A percentile compares a stretch with the other conserved stretches of the same genome.
phyloP scores from a whole-genome alignment of 1,284 basidiomycete genomes.

The Caloboletus inedulis region DNA sequence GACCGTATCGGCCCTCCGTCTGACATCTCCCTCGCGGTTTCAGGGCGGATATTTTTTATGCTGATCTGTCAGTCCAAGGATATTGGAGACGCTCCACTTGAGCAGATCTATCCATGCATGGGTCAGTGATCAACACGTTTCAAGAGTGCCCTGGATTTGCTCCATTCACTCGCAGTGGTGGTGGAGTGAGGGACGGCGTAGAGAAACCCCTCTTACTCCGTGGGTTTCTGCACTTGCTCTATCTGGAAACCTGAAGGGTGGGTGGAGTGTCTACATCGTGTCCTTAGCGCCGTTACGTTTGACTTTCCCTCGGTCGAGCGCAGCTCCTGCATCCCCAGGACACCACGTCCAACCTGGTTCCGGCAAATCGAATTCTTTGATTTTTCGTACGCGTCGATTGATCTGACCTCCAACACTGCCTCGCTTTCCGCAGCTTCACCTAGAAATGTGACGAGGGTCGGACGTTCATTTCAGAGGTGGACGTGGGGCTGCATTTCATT shows the following conservation, averaged over 20 bases:
- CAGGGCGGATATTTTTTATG: conserved; percentile 3
- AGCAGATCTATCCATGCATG: not conserved
- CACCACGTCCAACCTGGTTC: not conserved
- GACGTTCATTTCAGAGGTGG: conserved; percentile 6
- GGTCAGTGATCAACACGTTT: conserved; percentile 1
- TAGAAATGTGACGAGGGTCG: conserved; percentile 4
- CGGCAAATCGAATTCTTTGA: not conserved
- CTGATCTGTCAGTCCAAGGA: not conserved
- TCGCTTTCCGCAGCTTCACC: conserved; percentile 2
- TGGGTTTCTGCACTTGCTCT: not conserved
- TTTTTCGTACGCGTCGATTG: conserved; percentile 6
- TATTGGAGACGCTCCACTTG: conserved; percentile 1
- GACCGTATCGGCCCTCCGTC: not conserved
- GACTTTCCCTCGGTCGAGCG: not conserved
- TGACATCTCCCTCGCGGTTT: conserved; percentile 6
- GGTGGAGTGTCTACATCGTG: not conserved
- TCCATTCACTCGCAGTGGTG: not conserved
- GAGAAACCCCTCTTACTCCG: not conserved
- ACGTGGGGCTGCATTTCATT: conserved; percentile 1
- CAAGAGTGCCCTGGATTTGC: not conserved
- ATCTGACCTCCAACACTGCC: conserved; percentile 19
- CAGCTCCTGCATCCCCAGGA: not conserved
- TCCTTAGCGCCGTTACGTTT: conserved; percentile 1
- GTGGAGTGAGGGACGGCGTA: not conserved
- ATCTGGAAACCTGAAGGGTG: not conserved